These are phyloP conservation scores for Schizosaccharomyces osmophilus DNA, from an alignment of 805 yeast genomes.

Conservation along the genomic window DNA sequence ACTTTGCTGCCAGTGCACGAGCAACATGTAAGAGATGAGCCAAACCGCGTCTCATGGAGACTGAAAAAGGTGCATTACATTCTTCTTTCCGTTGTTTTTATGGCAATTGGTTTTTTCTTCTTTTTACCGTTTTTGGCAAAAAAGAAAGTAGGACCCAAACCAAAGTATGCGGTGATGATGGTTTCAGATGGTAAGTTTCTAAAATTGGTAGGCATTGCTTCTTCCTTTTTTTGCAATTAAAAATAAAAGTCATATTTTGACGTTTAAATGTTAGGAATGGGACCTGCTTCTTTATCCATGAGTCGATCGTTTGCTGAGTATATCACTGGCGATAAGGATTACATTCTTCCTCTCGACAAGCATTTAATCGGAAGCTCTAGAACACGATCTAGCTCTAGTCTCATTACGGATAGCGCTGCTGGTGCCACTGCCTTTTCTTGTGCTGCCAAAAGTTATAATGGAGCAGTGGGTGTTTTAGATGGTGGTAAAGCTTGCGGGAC, in stretches of 20 bases:
- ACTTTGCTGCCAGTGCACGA: not conserved
- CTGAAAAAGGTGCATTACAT: not conserved
- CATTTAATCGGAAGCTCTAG: slow-evolving; percentile 59
- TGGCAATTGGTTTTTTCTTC: not conserved
- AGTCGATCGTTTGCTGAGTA: slow-evolving; percentile 7
- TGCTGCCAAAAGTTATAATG: slow-evolving; percentile 61
- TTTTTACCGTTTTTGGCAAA: not conserved
- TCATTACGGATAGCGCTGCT: slow-evolving; percentile 87
- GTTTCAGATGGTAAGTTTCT: slow-evolving; percentile 1
- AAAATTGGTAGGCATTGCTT: not conserved
- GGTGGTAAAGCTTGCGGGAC: slow-evolving; percentile 61
- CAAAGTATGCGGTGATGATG: not conserved
- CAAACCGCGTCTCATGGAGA: not conserved
- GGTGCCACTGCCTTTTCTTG: slow-evolving; percentile 90
- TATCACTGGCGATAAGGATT: not conserved
- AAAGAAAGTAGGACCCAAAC: not conserved
- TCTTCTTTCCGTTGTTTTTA: not conserved
- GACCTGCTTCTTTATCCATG: slow-evolving; percentile 9
- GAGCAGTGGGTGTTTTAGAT: slow-evolving; percentile 72
- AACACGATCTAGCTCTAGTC: slow-evolving; percentile 51
- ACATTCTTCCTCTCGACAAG: slow-evolving; percentile 26
- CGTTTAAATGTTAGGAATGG: slow-evolving; percentile 2
- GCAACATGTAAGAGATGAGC: too few species aligned
- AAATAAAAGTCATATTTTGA: not conserved
- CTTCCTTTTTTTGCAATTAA: not conserved